Base-by-base conservation (phyloP, 2,329 filamentous ascomycete genomes). In the Sarocladiaceae sp. region DNA sequence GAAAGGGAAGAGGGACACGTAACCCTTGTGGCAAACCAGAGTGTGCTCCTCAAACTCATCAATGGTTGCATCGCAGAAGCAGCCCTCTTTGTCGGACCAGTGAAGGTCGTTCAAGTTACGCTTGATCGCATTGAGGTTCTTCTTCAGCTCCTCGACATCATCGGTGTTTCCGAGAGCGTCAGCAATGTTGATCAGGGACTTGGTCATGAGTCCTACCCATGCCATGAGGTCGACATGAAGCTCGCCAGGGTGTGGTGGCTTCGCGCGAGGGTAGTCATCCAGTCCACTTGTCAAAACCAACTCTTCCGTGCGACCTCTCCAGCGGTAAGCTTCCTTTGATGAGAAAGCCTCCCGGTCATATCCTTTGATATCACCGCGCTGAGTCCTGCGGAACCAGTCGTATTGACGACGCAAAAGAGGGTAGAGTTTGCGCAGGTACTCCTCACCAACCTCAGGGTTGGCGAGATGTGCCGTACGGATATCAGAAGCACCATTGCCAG, bases 141-240 rank as follows among this genome's bases (percentile, higher is more conserved):
- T 80, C 34, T 70, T 72, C 55, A 91, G 88, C 55, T 86, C 80
- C 18, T 77, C 74, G 1, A 76, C 82, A 53, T 97, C 91, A 26
- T 95, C 89, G 0, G 68, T 65, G 52, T 89, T 77, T 37, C 78
- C 82, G n/a, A 97, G 74, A 20, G 81, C 78, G 35, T 78, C 69
- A 1, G 89, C 88, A 54, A 96, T 86, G 53, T 84, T 86, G 55
- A 81, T 76, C 45, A 98, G 78, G n/a, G 85, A 84, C 51, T 84
- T 82, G 32, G 87, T 84, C 88, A 96, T 95, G 69, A 96, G 80
- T n/a, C 91, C 93, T 67, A 98, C 85, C 93, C 93, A 98, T 43
- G 87, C 87, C 62, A 98, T 85, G 44, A 97, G 74, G 64, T 98
- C 93, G 23, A 94, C 83, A 62, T 98, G 91, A 41, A 98, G 76